Base-by-base conservation (phyloP, 371 early-diverging fungal genomes). In the Mucor saturninus region DNA sequence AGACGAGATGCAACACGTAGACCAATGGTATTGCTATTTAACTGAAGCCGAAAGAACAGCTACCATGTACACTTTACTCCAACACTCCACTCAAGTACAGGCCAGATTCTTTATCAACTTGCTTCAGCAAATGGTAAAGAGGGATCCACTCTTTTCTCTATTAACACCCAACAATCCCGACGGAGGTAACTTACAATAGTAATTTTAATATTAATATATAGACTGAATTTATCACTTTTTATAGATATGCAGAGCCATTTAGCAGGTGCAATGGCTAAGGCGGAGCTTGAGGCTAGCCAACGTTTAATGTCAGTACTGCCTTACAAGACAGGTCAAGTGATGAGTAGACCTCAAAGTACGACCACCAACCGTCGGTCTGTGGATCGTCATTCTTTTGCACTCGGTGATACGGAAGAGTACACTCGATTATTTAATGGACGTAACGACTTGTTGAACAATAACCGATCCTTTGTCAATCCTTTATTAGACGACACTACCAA, bases 21-120 rank as follows among this genome's bases (percentile, higher is more conserved):
- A 96, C 69, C 90, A 95, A 62, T 96, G 97, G 97, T 95, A 95
- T 80, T 79, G 84, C 5, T 93, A 93, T 21, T 81, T 95, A 53
- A 85, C 90, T 0, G 95, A 95, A 64, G 89, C 93, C 21, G 97
- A 96, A 79, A 81, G 93, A 43, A 95, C 95, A 2, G 89, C 95
- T 29, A 90, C 94, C 26, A 83, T 96, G 62, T 96, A 95, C 74
- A 86, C 90, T 32, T 81, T 96, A 51, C 77, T 95, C 50, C 95
- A 95, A 74, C 90, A 93, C 70, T 85, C 91, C 10, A 92, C 87
- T n/a, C 93, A 85, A 54, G 90, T 95, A 28, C 97, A 96, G 76
- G 86, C 92, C 50, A 83, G 95, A 40, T 96, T 96, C 67, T 93
- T 95, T 65, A 89, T 93, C 52, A 93, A 93, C 7, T 88, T 95